A percentile compares a stretch with the other conserved stretches of the same genome.
phyloP scores from a whole-genome alignment of 345 rosid genomes.

The Pugionium cornutum region DNA sequence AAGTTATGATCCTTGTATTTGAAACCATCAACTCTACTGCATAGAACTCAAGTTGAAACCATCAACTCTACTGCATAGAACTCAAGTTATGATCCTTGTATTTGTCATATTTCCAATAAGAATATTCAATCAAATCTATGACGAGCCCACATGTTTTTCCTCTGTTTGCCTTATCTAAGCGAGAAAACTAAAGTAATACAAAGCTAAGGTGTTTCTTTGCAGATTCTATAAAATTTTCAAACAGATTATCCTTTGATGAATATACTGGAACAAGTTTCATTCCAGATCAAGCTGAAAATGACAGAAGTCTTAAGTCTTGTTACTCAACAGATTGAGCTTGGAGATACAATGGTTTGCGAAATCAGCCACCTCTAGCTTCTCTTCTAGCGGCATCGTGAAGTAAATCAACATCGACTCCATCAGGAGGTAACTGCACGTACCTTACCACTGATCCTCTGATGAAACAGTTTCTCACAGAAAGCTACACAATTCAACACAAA shows the following conservation, averaged over 20 bases:
- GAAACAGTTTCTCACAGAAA: conserved; percentile 97
- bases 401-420: conserved; percentile 92
- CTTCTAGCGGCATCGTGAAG: conserved; percentile 99
- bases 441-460: conserved; percentile 99
- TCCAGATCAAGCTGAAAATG: conserved; percentile 23
- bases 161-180: conserved; percentile 16
- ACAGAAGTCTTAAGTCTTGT: conserved; percentile 17
- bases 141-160: neutral
- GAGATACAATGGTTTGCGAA: conserved; percentile 12
- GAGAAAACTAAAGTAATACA: neutral
- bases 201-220: neutral
- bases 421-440: conserved; percentile 93
- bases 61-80: too few relatives aligned
- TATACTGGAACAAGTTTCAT: conserved; percentile 24
- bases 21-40: neutral
- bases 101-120: conserved; percentile 13
- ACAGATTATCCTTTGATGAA: conserved; percentile 25
- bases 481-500: conserved; percentile 51
- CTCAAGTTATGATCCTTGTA: neutral
- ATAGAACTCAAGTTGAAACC: too few relatives aligned
- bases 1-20: conserved; percentile 27
- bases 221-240: neutral
- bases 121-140: neutral
- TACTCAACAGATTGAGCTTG: conserved; percentile 19
- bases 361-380: conserved; percentile 97